Evolutionary conservation across 1,139 yeast species (phyloP).

Genomic region (Suhomyces wounanorum): DNA sequence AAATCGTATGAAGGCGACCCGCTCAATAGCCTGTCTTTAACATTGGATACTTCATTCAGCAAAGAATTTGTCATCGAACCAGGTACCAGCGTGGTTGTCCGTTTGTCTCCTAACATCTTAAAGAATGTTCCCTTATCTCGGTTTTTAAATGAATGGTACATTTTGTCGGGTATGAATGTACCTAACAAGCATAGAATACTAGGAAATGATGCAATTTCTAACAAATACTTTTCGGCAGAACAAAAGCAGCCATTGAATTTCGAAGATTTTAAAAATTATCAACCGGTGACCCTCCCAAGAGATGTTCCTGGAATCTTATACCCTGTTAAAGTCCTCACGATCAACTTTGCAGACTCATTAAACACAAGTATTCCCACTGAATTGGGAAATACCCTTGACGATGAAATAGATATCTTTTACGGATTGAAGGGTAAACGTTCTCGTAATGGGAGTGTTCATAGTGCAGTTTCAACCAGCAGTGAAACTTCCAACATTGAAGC

Average conservation of each 20-base stretch:
- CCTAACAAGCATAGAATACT: conserved; percentile 22
- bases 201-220: conserved; percentile 21
- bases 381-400: not conserved
- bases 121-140: conserved; percentile 25
- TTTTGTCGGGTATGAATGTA: conserved; percentile 28
- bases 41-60: conserved; percentile 1
- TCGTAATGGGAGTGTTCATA: conserved; percentile 10
- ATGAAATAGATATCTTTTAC: conserved; percentile 7
- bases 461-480: conserved; percentile 1
- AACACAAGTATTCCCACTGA: not conserved
- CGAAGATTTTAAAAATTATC: conserved; percentile 1
- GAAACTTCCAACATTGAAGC: not conserved
- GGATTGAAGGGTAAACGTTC: conserved; percentile 4
- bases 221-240: conserved; percentile 17
- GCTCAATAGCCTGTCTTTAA: conserved; percentile 2
- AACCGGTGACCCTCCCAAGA: conserved; percentile 31
- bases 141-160: conserved; percentile 39
- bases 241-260: conserved; percentile 9
- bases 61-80: conserved; percentile 8
- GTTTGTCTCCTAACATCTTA: conserved; percentile 29
- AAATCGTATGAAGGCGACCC: not conserved
- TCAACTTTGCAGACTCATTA: conserved; percentile 7
- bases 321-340: conserved; percentile 27
- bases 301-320: conserved; percentile 33
- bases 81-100: conserved; percentile 24